A percentile compares a stretch with the other conserved stretches of the same genome.
Conservation (phyloP, 345 rosid species). For the Murraya paniculata region DNA sequence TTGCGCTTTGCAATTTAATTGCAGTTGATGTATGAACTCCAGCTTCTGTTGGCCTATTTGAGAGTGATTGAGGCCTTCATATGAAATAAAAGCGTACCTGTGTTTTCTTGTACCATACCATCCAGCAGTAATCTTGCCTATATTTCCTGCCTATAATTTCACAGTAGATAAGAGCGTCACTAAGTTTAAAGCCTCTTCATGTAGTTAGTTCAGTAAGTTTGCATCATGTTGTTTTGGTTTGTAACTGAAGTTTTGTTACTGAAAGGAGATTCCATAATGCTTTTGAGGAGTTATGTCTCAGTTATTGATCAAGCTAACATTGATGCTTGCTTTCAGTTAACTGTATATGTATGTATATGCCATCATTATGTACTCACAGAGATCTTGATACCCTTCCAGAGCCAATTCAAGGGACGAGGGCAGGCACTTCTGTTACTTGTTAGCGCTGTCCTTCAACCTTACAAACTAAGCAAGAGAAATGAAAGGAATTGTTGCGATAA, state of each 20-base stretch:
- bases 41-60: neutral
- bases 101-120: neutral
- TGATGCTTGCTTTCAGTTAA: too few relatives aligned
- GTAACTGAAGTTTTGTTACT: neutral
- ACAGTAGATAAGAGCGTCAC: neutral
- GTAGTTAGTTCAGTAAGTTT: neutral
- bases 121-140: neutral
- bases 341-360: too few relatives aligned
- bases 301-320: neutral
- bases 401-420: too few relatives aligned
- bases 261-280: neutral
- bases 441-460: too few relatives aligned
- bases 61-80: neutral
- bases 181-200: neutral
- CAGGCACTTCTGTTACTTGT: too few relatives aligned
- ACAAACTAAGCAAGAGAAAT: neutral
- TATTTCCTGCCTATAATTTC: neutral
- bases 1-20: constrained; percentile 13
- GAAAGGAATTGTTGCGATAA: neutral
- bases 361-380: too few relatives aligned
- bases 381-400: too few relatives aligned
- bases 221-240: neutral
- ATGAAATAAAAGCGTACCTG: constrained; percentile 14
- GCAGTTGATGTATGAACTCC: neutral
- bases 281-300: neutral